Conservation (phyloP, 169 alveolate genomes). For the Cryptosporidium xiaoi region DNA sequence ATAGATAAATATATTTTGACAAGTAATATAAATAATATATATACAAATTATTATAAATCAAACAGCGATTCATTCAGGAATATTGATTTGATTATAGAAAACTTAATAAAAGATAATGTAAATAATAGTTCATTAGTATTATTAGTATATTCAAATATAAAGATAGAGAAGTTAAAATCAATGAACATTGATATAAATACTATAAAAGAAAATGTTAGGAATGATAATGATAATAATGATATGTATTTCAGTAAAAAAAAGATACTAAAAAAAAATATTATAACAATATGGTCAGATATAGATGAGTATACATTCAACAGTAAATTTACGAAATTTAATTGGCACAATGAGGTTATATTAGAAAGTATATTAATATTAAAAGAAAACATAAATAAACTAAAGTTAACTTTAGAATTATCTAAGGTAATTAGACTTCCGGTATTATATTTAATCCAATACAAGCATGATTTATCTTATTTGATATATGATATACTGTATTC, state of each 20-base stretch:
- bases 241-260: not conserved
- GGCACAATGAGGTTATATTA: constrained; percentile 23
- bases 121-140: constrained; percentile 19
- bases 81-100: not conserved
- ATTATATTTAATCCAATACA: constrained; percentile 27
- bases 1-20: not conserved
- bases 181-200: not conserved
- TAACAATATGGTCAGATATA: constrained; percentile 44
- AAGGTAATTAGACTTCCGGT: constrained; percentile 67
- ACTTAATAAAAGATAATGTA: not conserved
- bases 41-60: constrained; percentile 14
- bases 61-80: constrained; percentile 8
- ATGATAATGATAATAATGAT: not conserved
- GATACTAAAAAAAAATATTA: not conserved
- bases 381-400: constrained; percentile 8
- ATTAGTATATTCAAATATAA: constrained; percentile 6
- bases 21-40: not conserved
- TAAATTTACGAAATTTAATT: constrained; percentile 19
- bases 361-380: not conserved
- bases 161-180: constrained; percentile 2
- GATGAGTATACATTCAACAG: not conserved
- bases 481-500: constrained; percentile 47
- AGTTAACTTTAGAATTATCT: constrained; percentile 40
- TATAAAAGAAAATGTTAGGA: not conserved
- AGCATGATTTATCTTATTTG: constrained; percentile 8